Conservation (phyloP, 2,329 filamentous ascomycete species). For the Alternaria arborescens region DNA sequence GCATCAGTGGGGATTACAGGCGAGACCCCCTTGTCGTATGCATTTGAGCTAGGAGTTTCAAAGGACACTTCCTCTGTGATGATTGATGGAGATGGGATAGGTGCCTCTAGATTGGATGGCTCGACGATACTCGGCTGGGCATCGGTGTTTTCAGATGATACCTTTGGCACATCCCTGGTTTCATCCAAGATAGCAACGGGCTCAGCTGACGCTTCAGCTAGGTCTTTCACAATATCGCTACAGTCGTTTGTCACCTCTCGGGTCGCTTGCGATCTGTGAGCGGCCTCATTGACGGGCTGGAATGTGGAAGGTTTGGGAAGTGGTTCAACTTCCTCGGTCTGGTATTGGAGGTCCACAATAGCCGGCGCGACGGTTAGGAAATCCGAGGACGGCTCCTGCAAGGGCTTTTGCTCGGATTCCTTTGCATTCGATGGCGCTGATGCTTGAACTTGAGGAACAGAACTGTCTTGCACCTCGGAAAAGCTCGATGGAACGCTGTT, state of each 20-base stretch:
- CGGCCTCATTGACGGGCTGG: constrained; percentile 11
- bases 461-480: constrained; percentile 1
- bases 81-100: not conserved
- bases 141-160: constrained; percentile 3
- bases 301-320: not conserved
- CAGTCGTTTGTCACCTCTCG: constrained; percentile 16
- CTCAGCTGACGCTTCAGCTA: constrained; percentile 11
- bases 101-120: not conserved
- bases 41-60: not conserved
- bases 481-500: not conserved
- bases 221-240: constrained; percentile 25
- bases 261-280: constrained; percentile 6
- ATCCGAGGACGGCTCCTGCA: not conserved
- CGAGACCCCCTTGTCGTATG: constrained; percentile 8
- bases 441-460: constrained; percentile 7
- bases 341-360: not conserved
- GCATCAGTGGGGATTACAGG: constrained; percentile 6
- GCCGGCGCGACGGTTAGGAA: not conserved
- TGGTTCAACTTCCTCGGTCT: constrained; percentile 12
- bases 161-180: not conserved
- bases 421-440: not conserved
- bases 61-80: not conserved
- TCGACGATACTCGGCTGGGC: constrained; percentile 4
- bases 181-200: constrained; percentile 9
- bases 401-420: not conserved